Base-by-base conservation (phyloP, 2,329 filamentous ascomycete species). In the Epichloe sp. region DNA sequence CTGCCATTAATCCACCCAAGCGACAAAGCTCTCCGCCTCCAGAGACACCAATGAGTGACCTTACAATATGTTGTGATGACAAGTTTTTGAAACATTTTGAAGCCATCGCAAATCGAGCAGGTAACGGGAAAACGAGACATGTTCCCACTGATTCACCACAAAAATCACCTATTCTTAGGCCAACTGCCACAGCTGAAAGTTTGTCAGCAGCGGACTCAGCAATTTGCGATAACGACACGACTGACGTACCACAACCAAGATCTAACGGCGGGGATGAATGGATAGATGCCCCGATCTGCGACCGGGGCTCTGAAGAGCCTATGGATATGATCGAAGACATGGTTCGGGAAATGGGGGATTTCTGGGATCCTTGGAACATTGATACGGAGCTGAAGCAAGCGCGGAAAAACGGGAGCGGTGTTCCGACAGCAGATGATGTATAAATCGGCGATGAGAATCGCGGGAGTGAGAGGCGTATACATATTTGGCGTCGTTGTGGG, bases 11-110 rank as follows among this genome's bases (percentile, higher is more conserved):
- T 19, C 23, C 35, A 14, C 21, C 19, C n/a, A 36, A 41, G 10
- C 62, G 63, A 35, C 62, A 61, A 6, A 57, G 62, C 6, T 76
- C 74, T 7, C 74, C 75, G 5, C 74, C 74, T 2, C 74, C 74
- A 6, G 58, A 64, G 8, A 60, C 57, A 10, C 56, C 62, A 2
- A 58, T 68, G 8, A 57, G 63, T 21, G 61, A 69, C 7, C 57
- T 72, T 5, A 61, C 59, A 2, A 64, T 61, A 2, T 61, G 64
- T 7, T 37, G 41, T 23, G 64, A 66, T 48, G 59, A 65, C 35
- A 68, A 64, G 47, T 78, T 76, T 47, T 63, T 60, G 17, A 68
- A 67, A n/a, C 74, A 78, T 56, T 78, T 78, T 54, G 65, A 68
- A 31, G 66, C 65, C 0, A 64, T 76, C 40, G 69, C 66, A n/a